Conservation (phyloP, 805 yeast genomes). For the Cyberlindnera euphorbiiphila region DNA sequence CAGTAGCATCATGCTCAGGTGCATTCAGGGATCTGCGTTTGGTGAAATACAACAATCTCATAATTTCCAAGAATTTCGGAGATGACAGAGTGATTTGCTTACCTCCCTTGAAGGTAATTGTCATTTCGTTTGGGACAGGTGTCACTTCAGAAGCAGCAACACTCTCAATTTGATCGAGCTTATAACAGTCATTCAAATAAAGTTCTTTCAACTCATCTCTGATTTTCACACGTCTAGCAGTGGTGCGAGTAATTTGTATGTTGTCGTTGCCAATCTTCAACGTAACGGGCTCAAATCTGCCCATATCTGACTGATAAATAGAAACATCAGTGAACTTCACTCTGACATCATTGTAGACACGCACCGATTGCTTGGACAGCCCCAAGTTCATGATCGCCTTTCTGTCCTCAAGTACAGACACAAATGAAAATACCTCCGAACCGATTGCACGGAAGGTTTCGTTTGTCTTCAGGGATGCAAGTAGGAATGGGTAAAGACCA, state of each 20-base stretch:
- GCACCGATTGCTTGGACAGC: slow-evolving; percentile 38
- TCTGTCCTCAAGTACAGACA: slow-evolving; percentile 44
- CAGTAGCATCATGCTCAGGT: slow-evolving; percentile 7
- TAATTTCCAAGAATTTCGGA: slow-evolving; percentile 56
- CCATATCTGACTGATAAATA: slow-evolving; percentile 43
- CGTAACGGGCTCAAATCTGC: slow-evolving; percentile 55
- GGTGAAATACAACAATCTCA: slow-evolving; percentile 65
- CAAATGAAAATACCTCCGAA: slow-evolving; percentile 32
- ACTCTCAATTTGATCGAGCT: slow-evolving; percentile 37
- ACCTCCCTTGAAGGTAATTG: slow-evolving; percentile 37
- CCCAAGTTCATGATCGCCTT: slow-evolving; percentile 42
- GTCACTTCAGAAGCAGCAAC: slow-evolving; percentile 40
- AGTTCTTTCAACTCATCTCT: slow-evolving; percentile 34
- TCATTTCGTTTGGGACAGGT: slow-evolving; percentile 48
- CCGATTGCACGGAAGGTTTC: slow-evolving; percentile 13
- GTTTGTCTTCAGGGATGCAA: slow-evolving; percentile 24
- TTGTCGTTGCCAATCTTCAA: slow-evolving; percentile 67
- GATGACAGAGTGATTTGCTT: slow-evolving; percentile 41
- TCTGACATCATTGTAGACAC: slow-evolving; percentile 44
- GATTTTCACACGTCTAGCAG: slow-evolving; percentile 39
- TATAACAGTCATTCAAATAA: slow-evolving; percentile 40
- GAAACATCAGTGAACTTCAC: slow-evolving; percentile 51
- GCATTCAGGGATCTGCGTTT: slow-evolving; percentile 47
- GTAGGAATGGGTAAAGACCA: slow-evolving; percentile 24
- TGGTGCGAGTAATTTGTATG: slow-evolving; percentile 50